A percentile compares a stretch with the other conserved stretches of the same genome.
Evolutionary conservation across 306 rosid genomes (phyloP).

Genomic region (Calophaca sinica): DNA sequence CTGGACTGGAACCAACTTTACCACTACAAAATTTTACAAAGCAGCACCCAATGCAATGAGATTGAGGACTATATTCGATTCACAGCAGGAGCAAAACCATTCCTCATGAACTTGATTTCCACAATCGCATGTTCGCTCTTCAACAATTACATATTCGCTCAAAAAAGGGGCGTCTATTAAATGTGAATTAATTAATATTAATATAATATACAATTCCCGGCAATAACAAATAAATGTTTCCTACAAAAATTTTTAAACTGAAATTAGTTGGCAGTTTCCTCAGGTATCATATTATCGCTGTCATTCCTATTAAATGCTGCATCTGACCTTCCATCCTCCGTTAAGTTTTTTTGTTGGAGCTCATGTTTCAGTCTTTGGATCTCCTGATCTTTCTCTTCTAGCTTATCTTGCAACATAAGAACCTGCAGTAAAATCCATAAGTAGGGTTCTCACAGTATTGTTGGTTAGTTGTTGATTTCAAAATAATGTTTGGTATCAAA

Average conservation of each 20-base stretch:
- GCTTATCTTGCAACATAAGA: conserved; percentile 49
- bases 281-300: conserved; percentile 44
- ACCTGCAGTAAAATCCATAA: conserved; percentile 44
- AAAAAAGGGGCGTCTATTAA: not conserved
- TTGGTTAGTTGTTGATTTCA: not conserved
- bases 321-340: conserved; percentile 57
- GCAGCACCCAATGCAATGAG: not conserved
- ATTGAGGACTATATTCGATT: not conserved
- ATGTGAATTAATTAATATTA: not conserved
- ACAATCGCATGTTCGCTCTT: not conserved
- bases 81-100: not conserved
- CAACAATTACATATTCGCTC: not conserved
- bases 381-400: conserved; percentile 51
- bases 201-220: conserved; percentile 30
- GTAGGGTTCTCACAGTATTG: not conserved
- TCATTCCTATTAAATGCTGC: conserved; percentile 45
- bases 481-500: not conserved
- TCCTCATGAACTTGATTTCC: not conserved
- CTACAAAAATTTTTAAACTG: conserved; percentile 39
- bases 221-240: not conserved
- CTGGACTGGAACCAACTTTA: not conserved
- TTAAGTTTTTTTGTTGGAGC: conserved; percentile 53
- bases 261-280: conserved; percentile 49
- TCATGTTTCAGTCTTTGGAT: conserved; percentile 60
- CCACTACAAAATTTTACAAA: not conserved